These are phyloP conservation scores for Wickerhamiella kurtzmanii DNA, from an alignment of 805 yeast genomes.

Conservation along the genomic window DNA sequence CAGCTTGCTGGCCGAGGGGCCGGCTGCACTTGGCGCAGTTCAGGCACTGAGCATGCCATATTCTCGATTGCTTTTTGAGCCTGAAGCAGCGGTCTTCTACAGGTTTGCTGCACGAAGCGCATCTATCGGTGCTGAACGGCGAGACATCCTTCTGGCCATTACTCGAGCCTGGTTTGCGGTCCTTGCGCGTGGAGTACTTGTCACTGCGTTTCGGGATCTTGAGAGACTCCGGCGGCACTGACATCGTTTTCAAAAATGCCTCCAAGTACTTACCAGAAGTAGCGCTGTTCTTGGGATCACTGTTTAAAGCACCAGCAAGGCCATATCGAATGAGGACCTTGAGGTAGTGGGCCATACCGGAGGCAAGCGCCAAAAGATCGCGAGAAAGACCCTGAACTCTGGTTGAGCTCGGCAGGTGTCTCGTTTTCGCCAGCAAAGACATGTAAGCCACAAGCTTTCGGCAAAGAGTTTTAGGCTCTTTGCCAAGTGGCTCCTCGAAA, in stretches of 20 bases:
- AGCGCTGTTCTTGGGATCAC: slow-evolving; percentile 40
- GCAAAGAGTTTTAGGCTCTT: slow-evolving; percentile 73
- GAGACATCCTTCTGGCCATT: slow-evolving; percentile 15
- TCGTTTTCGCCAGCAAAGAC: slow-evolving; percentile 60
- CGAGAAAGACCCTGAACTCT: slow-evolving; percentile 19
- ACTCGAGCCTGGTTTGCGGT: slow-evolving; percentile 16
- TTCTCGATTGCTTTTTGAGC: slow-evolving; percentile 29
- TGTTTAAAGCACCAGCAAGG: slow-evolving; percentile 57
- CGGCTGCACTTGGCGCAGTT: slow-evolving; percentile 47
- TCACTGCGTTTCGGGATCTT: neutral
- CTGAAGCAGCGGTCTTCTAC: slow-evolving; percentile 73
- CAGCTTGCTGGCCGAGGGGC: slow-evolving; percentile 30
- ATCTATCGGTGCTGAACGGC: slow-evolving; percentile 52
- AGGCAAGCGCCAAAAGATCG: slow-evolving; percentile 58
- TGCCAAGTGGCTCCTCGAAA: slow-evolving; percentile 19
- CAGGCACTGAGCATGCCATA: slow-evolving; percentile 80
- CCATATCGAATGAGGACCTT: slow-evolving; percentile 75
- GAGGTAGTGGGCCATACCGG: slow-evolving; percentile 85
- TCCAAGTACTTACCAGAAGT: slow-evolving; percentile 41
- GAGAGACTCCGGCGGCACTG: neutral
- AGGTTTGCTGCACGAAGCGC: slow-evolving; percentile 55
- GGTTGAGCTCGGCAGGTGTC: slow-evolving; percentile 11
- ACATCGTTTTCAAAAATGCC: slow-evolving; percentile 33
- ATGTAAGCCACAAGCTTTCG: slow-evolving; percentile 83
- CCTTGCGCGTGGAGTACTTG: slow-evolving; percentile 5